These are phyloP conservation scores for Calonectria hongkongensis DNA, from an alignment of 2,329 filamentous ascomycete species.

Conservation along the genomic window DNA sequence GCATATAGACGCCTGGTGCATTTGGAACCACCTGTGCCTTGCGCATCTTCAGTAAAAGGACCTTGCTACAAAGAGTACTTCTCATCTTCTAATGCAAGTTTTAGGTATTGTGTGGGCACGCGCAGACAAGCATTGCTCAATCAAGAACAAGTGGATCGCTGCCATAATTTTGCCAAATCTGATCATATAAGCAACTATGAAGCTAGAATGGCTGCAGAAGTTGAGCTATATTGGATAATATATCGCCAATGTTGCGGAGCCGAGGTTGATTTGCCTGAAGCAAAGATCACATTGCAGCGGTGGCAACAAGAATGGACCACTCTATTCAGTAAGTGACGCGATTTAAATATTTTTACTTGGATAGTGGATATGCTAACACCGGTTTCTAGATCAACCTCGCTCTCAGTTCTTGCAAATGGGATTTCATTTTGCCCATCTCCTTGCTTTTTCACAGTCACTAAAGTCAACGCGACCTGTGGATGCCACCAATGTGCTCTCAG, in stretches of 20 bases:
- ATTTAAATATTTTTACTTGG: neutral
- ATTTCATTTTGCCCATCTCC: slow-evolving; percentile 54
- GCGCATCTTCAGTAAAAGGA: slow-evolving; percentile 53
- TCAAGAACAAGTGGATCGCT: slow-evolving; percentile 48
- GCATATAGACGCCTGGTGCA: slow-evolving; percentile 45
- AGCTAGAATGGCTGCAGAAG: slow-evolving; percentile 54
- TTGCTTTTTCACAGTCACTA: slow-evolving; percentile 51
- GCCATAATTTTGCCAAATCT: slow-evolving; percentile 37
- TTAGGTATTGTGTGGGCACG: slow-evolving; percentile 55
- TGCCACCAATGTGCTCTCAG: slow-evolving; percentile 39
- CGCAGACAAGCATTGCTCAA: slow-evolving; percentile 48
- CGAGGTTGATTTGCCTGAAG: slow-evolving; percentile 37
- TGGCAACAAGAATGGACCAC: slow-evolving; percentile 51
- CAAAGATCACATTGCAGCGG: slow-evolving; percentile 38
- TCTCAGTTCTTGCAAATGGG: slow-evolving; percentile 57
- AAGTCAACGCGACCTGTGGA: slow-evolving; percentile 44
- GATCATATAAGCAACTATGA: slow-evolving; percentile 51
- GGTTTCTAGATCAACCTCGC: slow-evolving; percentile 49
- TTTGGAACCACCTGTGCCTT: slow-evolving; percentile 56
- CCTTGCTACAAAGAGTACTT: no score
- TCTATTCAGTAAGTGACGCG: slow-evolving; percentile 46
- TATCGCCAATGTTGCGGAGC: slow-evolving; percentile 46
- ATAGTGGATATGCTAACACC: neutral
- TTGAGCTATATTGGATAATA: slow-evolving; percentile 55
- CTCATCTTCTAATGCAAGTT: neutral